Conservation (phyloP, 371 early-diverging fungal species). For the Nematocida ironsii region DNA sequence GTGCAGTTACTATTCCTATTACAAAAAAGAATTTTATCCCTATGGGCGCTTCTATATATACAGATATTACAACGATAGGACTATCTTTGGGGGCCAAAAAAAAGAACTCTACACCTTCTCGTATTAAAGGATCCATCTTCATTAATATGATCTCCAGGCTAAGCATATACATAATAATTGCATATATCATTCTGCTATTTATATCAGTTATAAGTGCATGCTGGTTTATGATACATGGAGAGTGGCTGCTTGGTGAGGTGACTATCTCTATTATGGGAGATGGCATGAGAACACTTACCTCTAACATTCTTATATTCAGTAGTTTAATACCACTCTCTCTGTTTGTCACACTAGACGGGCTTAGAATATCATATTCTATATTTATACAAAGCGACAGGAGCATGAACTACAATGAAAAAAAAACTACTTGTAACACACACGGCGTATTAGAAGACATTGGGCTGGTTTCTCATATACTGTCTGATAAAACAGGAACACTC, state of each 20-base stretch:
- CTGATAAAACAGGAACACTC: constrained; percentile 93
- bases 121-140: constrained; percentile 73
- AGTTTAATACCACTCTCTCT: constrained; percentile 86
- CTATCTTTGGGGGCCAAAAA: constrained; percentile 81
- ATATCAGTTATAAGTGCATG: constrained; percentile 60
- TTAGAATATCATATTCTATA: constrained; percentile 73
- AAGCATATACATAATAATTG: constrained; percentile 55
- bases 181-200: constrained; percentile 66
- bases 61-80: constrained; percentile 79
- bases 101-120: constrained; percentile 76
- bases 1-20: not conserved
- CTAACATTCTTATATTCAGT: constrained; percentile 69
- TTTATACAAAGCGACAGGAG: constrained; percentile 73
- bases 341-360: constrained; percentile 82
- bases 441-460: constrained; percentile 84
- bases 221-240: constrained; percentile 51
- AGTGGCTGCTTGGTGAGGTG: constrained; percentile 42
- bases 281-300: constrained; percentile 58
- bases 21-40: constrained; percentile 77
- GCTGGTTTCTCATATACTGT: constrained; percentile 85
- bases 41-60: constrained; percentile 83
- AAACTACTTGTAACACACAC: constrained; percentile 76
- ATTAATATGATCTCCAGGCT: constrained; percentile 60
- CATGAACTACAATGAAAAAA: constrained; percentile 70
- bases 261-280: constrained; percentile 11